A percentile compares a stretch with the other conserved stretches of the same genome.
These are phyloP conservation scores for Acanthochlamys bracteata DNA, from an alignment of 106 monocot species.

Conservation along the genomic window DNA sequence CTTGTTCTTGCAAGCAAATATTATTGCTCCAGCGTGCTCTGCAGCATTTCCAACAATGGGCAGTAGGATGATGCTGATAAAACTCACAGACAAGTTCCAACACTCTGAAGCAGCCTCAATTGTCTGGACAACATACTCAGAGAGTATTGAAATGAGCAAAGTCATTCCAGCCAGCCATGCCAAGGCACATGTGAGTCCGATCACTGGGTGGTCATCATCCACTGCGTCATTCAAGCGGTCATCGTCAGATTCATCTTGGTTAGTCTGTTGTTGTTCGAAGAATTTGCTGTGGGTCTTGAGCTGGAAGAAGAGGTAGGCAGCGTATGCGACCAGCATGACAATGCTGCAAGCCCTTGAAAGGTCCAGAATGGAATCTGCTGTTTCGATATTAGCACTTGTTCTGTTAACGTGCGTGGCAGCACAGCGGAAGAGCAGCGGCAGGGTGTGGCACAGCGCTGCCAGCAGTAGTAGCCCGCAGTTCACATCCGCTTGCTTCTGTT, in stretches of 20 bases:
- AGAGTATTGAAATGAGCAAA: conserved; percentile 40
- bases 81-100: conserved; percentile 55
- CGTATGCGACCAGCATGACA: conserved; percentile 60
- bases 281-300: conserved; percentile 76
- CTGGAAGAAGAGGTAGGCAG: conserved; percentile 81
- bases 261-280: conserved; percentile 45
- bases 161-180: conserved; percentile 62
- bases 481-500: conserved; percentile 76
- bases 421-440: conserved; percentile 40
- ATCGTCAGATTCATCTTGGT: conserved; percentile 5
- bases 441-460: conserved; percentile 49
- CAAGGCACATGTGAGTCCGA: conserved; percentile 39
- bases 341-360: conserved; percentile 73
- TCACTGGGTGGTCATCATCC: conserved; percentile 33
- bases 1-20: conserved; percentile 88
- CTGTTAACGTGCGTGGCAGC: conserved; percentile 13
- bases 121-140: conserved; percentile 58
- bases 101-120: conserved; percentile 58
- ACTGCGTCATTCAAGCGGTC: conserved; percentile 25
- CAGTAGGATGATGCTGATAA: conserved; percentile 68
- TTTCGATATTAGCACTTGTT: background rate
- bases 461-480: conserved; percentile 50
- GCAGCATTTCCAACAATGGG: conserved; percentile 89
- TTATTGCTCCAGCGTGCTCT: conserved; percentile 83
- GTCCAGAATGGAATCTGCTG: conserved; percentile 6